Percentiles rank a stretch among this genome's conserved stretches.
These are phyloP conservation scores for Sphagnum fallax DNA, from an alignment of 228 moss, liverwort and hornwort genomes.

Conservation along the genomic window DNA sequence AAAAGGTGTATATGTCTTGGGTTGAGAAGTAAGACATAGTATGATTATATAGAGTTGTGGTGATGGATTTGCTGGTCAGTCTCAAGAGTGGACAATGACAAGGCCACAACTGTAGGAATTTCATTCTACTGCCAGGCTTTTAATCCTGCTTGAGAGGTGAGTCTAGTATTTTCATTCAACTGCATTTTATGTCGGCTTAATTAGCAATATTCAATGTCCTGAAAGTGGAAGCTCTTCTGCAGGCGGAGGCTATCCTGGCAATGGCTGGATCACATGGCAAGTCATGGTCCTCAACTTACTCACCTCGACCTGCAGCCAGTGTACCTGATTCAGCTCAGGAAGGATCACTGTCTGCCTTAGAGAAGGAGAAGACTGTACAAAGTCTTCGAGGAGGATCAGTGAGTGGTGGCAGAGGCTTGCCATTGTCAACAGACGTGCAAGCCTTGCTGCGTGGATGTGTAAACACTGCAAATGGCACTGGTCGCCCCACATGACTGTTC, in stretches of 20 bases:
- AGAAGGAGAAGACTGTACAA: conserved; percentile 40
- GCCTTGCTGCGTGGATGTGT: conserved; percentile 44
- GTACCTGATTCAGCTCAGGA: conserved; percentile 38
- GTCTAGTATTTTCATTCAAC: no score
- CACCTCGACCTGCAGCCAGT: conserved; percentile 29
- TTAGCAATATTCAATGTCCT: no score
- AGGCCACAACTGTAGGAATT: no score
- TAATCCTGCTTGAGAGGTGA: no score
- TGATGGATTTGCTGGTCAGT: no score
- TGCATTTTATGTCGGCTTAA: no score
- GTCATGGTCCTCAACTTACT: conserved; percentile 57
- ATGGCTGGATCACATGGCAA: conserved; percentile 48
- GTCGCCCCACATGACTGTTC: conserved; percentile 12
- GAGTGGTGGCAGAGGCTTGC: conserved; percentile 22
- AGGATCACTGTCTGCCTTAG: conserved; percentile 36
- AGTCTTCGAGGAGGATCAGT: conserved; percentile 21
- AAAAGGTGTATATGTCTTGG: no score
- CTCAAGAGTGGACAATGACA: no score
- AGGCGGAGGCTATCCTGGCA: conserved; percentile 49
- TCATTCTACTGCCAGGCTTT: no score
- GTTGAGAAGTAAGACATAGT: no score
- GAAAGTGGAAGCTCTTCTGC: neutral
- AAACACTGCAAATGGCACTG: conserved; percentile 29
- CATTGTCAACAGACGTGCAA: conserved; percentile 40
- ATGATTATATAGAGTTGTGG: no score